A percentile compares a stretch with the other conserved stretches of the same genome.
Conservation (phyloP, 1,284 basidiomycete species). For the Baeospora myosura region DNA sequence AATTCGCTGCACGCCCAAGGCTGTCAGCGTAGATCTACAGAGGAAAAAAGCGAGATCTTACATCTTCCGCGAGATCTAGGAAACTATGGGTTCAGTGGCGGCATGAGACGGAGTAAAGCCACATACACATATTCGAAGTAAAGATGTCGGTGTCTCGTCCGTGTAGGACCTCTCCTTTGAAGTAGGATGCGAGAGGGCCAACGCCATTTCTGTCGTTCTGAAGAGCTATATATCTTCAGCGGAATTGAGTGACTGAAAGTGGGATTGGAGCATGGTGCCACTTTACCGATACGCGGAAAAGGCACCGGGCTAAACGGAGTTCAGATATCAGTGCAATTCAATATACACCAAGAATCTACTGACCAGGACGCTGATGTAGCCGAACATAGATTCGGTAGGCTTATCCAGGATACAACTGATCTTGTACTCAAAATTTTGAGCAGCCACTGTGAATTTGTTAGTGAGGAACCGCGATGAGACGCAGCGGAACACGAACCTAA, state of each 20-base stretch:
- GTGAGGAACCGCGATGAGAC: neutral
- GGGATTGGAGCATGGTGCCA: neutral
- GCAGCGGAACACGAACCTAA: slow-evolving; percentile 46
- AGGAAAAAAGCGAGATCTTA: slow-evolving; percentile 27
- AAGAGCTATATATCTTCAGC: slow-evolving; percentile 70
- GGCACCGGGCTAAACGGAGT: slow-evolving; percentile 66
- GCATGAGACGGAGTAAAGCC: neutral
- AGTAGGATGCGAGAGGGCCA: slow-evolving; percentile 92
- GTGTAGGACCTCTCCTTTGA: slow-evolving; percentile 91
- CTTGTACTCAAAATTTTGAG: slow-evolving; percentile 94
- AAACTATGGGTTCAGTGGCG: slow-evolving; percentile 6
- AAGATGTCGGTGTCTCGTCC: slow-evolving; percentile 93
- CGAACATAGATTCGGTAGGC: slow-evolving; percentile 88
- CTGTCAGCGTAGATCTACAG: slow-evolving; percentile 5
- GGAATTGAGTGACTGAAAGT: slow-evolving; percentile 4
- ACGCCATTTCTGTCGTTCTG: slow-evolving; percentile 82
- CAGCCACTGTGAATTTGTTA: slow-evolving; percentile 55
- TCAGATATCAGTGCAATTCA: neutral
- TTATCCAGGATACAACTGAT: slow-evolving; percentile 92
- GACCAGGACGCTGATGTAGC: slow-evolving; percentile 82
- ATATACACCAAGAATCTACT: slow-evolving; percentile 14
- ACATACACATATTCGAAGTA: slow-evolving; percentile 85
- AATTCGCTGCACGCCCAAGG: slow-evolving; percentile 60
- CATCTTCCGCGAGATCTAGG: slow-evolving; percentile 79
- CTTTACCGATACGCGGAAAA: slow-evolving; percentile 82